Base-by-base conservation (phyloP, 306 rosid genomes). In the Geum urbanum region DNA sequence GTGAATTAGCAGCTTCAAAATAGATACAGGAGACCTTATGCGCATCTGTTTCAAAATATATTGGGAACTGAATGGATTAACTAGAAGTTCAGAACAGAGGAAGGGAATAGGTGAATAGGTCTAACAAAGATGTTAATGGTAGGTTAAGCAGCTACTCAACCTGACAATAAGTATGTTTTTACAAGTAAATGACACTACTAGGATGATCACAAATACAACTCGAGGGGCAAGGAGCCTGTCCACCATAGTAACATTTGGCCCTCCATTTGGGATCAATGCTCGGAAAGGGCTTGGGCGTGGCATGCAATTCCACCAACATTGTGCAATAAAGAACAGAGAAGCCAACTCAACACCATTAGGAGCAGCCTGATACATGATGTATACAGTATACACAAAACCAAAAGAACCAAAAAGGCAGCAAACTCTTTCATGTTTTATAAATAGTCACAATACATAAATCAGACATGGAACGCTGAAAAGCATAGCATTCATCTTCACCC, bases 211-310 rank as follows among this genome's bases (percentile, higher is more conserved):
- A 37, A 3, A 15, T 39, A 37, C 22, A 37, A 60, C 66, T 60
- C 66, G n/a, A 1, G 4, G n/a, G n/a, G n/a, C n/a, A n/a, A 46
- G 46, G 46, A 46, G 46, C 65, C 8, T 37, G 24, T 37, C 66
- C 66, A 35, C 47, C 7, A 60, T 43, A 60, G 12, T 11, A 60
- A 14, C 46, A 60, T 37, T 35, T 35, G 64, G 6, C n/a, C n/a
- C n/a, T n/a, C n/a, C n/a, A n/a, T n/a, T n/a, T 19, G 43, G 43
- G 43, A 57, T 12, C 41, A 41, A 66, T 47, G 70, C 70, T 66
- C 47, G 24, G 48, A 10, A 44, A 66, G 8, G 56, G 47, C 45
- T 11, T 16, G 3, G 19, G 5, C 63, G 13, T 32, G 40, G 37
- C 9, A 9, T 5, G 63, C 6, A 18, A 8, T 35, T 53, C 62